Evolutionary conservation across 495 filamentous ascomycete species (phyloP).

Genomic region (Annulohypoxylon moriforme): DNA sequence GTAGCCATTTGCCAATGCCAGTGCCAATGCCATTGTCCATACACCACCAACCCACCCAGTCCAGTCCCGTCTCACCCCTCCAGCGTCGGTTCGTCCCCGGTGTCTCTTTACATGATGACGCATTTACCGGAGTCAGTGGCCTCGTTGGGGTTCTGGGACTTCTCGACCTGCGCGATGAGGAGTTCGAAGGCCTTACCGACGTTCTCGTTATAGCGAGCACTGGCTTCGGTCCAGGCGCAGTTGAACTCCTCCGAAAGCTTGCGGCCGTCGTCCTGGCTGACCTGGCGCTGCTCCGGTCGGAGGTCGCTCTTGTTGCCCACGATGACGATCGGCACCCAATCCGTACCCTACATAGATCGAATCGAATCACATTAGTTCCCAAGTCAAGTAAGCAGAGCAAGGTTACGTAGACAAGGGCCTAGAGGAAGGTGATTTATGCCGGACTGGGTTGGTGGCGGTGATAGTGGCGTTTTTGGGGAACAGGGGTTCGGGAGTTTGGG

Average conservation of each 20-base stretch:
- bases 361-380: too few relatives aligned
- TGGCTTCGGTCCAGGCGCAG: slow-evolving; percentile 95
- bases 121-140: slow-evolving; percentile 84
- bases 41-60: background rate
- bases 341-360: slow-evolving; percentile 74
- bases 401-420: too few relatives aligned
- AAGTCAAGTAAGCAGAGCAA: too few relatives aligned
- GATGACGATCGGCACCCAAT: slow-evolving; percentile 90
- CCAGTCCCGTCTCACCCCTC: background rate
- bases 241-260: slow-evolving; percentile 84
- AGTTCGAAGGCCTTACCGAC: slow-evolving; percentile 93
- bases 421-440: background rate
- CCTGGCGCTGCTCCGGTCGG: slow-evolving; percentile 91
- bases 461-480: background rate
- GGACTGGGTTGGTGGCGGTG: slow-evolving; percentile 6
- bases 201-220: slow-evolving; percentile 92
- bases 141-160: slow-evolving; percentile 89
- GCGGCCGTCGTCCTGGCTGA: slow-evolving; percentile 83
- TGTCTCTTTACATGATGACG: slow-evolving; percentile 74
- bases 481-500: background rate
- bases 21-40: background rate
- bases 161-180: slow-evolving; percentile 95
- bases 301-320: slow-evolving; percentile 98
- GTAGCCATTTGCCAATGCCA: background rate
- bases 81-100: background rate